Base-by-base conservation (phyloP, 164 flowering plant genomes). In the Aristolochia contorta region DNA sequence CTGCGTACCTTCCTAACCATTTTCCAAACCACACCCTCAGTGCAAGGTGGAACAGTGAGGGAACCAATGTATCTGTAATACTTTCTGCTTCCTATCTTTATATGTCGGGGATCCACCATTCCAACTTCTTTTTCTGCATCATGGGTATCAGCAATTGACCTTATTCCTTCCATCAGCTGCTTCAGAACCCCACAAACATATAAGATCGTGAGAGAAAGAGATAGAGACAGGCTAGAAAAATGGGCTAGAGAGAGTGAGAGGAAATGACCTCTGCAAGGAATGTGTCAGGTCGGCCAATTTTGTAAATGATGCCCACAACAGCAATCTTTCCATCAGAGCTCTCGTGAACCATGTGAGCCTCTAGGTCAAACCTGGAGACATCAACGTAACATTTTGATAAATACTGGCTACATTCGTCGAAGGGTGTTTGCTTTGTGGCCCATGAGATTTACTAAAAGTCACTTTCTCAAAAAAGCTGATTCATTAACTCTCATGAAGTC, bases 281-380 rank as follows among this genome's bases (percentile, higher is more conserved):
- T 6, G 77, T 27, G 62, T 84, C 89, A 13, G 80, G 73, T 25
- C 66, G 51, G 16, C 89, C 89, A 21, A 80, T 23, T 32, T 66
- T 73, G 71, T 84, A 86, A 27, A 73, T 21, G 56, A 86, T 59
- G 47, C 80, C 83, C 45, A 82, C 63, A 0, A 86, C 89, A 9
- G 86, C 79, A 9, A 54, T 59, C 41, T 67, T 24, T 10, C 75
- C 71, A 4, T 55, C 58, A 1, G 30, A 12, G 67, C 67, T 80
- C 18, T 74, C 54, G 37, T 84, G 87, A 54, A 86, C 82, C 77
- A 80, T 48, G 69, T 86, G 89, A 33, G 69, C 15, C 71, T 84
- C 93, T 20, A 79, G 51, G 23, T 63, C 77, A 48, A 18, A 49
- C 53, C 53, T 49, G 53, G 12, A 37, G 3, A 6, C 12, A 37